phyloP scores from a whole-genome alignment of 2,329 filamentous ascomycete genomes.

The Calonectria hawksworthii region DNA sequence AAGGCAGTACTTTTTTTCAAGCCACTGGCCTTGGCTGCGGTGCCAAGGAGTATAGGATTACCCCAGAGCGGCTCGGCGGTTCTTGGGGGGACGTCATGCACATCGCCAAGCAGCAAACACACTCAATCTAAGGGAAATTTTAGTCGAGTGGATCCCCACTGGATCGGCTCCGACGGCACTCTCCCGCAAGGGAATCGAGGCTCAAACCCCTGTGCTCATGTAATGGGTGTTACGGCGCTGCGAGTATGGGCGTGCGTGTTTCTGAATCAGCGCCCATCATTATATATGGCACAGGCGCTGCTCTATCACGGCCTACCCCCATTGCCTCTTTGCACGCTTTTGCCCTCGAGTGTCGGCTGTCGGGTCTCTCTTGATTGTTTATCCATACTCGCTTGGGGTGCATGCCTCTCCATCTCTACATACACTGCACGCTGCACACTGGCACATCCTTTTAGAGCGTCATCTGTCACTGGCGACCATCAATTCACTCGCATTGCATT shows the following conservation, averaged over 20 bases:
- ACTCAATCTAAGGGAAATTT: conserved; percentile 48
- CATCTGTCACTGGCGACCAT: neutral
- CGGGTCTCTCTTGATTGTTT: neutral
- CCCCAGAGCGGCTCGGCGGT: conserved; percentile 29
- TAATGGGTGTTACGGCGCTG: conserved; percentile 40
- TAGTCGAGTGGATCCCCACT: conserved; percentile 48
- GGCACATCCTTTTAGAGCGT: neutral
- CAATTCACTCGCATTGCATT: conserved; percentile 21
- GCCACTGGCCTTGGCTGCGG: conserved; percentile 7
- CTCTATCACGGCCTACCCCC: conserved; percentile 19
- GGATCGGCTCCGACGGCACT: conserved; percentile 48
- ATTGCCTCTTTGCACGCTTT: conserved; percentile 13
- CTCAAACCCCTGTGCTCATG: conserved; percentile 41
- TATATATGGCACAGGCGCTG: conserved; percentile 44
- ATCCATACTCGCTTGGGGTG: conserved; percentile 14
- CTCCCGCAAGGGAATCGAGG: conserved; percentile 45
- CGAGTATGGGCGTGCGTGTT: conserved; percentile 36
- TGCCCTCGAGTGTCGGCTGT: neutral
- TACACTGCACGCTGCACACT: neutral
- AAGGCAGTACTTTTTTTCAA: neutral
- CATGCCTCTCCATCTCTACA: neutral
- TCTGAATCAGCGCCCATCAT: conserved; percentile 39
- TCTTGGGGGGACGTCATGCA: conserved; percentile 45
- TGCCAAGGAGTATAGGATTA: conserved; percentile 29
- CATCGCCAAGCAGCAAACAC: conserved; percentile 51